These are phyloP conservation scores for Aspergillus haitiensis DNA, from an alignment of 495 filamentous ascomycete species.

Conservation along the genomic window DNA sequence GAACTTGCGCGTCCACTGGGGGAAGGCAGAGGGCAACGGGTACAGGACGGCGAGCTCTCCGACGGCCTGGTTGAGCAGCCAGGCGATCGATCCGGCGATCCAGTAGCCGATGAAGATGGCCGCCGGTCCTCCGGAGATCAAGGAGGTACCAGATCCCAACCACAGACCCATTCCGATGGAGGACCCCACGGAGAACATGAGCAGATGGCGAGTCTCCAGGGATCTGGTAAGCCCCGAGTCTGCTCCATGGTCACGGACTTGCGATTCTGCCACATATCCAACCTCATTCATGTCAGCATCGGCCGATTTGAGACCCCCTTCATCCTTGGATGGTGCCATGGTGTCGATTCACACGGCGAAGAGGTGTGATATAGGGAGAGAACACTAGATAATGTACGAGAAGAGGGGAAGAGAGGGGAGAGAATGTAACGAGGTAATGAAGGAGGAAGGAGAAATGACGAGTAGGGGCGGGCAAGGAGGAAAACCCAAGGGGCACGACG, in stretches of 20 bases:
- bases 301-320: background rate
- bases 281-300: conserved; percentile 6
- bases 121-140: conserved; percentile 65
- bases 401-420: no score
- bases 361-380: background rate
- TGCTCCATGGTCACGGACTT: conserved; percentile 6
- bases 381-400: background rate
- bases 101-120: conserved; percentile 69
- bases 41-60: conserved; percentile 77
- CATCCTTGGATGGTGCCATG: conserved; percentile 5
- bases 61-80: conserved; percentile 53
- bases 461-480: no score
- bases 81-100: conserved; percentile 66
- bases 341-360: no score
- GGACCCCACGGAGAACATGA: conserved; percentile 12
- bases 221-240: conserved; percentile 1
- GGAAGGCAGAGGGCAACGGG: conserved; percentile 71
- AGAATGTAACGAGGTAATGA: no score
- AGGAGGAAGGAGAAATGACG: no score
- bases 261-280: conserved; percentile 5
- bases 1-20: conserved; percentile 71
- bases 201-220: conserved; percentile 6
- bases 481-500: no score
- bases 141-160: conserved; percentile 68
- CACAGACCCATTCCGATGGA: conserved; percentile 68